These are phyloP conservation scores for Capsicum baccatum DNA, from an alignment of 257 asterid species.

Conservation along the genomic window DNA sequence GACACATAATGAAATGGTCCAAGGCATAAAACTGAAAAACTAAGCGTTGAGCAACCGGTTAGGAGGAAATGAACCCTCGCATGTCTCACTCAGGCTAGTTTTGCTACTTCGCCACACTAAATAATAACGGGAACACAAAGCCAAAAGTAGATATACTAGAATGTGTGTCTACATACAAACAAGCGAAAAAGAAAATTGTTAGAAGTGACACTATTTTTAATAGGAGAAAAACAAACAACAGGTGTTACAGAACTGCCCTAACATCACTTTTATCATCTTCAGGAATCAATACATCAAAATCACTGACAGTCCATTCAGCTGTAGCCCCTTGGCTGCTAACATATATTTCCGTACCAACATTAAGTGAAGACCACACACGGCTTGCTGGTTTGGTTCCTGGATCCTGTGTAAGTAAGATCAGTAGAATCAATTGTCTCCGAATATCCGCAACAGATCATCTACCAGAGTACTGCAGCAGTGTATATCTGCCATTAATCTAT, in stretches of 20 bases:
- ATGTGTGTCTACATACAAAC: constrained; percentile 4
- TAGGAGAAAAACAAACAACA: neutral
- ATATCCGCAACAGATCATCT: neutral
- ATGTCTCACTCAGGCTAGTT: neutral
- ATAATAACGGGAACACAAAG: neutral
- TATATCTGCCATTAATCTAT: neutral
- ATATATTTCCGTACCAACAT: constrained; percentile 83
- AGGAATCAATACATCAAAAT: constrained; percentile 71
- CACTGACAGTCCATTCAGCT: constrained; percentile 81
- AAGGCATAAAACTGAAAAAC: neutral
- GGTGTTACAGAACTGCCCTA: constrained; percentile 25
- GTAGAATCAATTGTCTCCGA: neutral
- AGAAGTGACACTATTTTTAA: neutral
- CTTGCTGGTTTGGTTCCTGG: constrained; percentile 82
- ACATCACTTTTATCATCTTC: constrained; percentile 33
- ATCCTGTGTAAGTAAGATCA: constrained; percentile 52
- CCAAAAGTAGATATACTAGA: neutral
- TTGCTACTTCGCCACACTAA: neutral
- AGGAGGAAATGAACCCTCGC: neutral
- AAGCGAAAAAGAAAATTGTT: neutral
- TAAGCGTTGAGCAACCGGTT: neutral
- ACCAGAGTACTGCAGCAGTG: neutral
- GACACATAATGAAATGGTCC: neutral
- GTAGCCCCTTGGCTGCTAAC: constrained; percentile 63
- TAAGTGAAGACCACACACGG: constrained; percentile 75